Base-by-base conservation (phyloP, 2,329 filamentous ascomycete genomes). In the Ophiostoma piceae region DNA sequence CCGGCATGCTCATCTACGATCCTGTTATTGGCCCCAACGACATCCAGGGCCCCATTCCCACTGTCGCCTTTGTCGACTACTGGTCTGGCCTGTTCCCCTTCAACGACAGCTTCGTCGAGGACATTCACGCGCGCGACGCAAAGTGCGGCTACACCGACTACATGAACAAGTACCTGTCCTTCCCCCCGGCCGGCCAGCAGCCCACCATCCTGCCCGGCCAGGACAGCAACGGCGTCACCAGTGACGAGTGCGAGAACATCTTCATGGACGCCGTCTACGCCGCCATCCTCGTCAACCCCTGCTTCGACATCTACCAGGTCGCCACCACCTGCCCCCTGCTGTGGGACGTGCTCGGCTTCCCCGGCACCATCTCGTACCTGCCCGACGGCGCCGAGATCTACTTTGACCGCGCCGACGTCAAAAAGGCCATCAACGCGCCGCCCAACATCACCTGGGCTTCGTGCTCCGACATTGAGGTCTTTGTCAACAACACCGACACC, bases 231-330 rank as follows among this genome's bases (percentile, higher is more conserved):
- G 77, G 76, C 32, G 73, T 64, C 0, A 75, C 75, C 47, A 79
- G 79, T 0, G 75, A 79, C 0, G 83, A 81, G 3, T 94, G 91
- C 76, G 81, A 82, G 67, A 75, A 81, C 71, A 74, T 92, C 26
- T 90, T 84, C 74, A 77, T 83, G 70, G 80, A 84, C 29, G 84
- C 91, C 39, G 81, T 80, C 74, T 73, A 81, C 0, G 88, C 87
- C 39, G 84, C 84, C 8, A 72, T 81, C 4, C 75, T 80, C 1
- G 78, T 86, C 43, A 95, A 95, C 79, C 92, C 92, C 0, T 95
- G 92, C 81, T 96, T 90, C 79, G 87, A 92, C 77, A 81, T 91
- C 12, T 95, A 94, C 79, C 86, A 90, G 67, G 85, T 94, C 16
- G 86, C 86, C 2, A 88, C 87, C 3, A 90, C 88, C 14, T 95